Evolutionary conservation across 2,329 filamentous ascomycete species (phyloP).

Genomic region (Plectosphaerella plurivora): DNA sequence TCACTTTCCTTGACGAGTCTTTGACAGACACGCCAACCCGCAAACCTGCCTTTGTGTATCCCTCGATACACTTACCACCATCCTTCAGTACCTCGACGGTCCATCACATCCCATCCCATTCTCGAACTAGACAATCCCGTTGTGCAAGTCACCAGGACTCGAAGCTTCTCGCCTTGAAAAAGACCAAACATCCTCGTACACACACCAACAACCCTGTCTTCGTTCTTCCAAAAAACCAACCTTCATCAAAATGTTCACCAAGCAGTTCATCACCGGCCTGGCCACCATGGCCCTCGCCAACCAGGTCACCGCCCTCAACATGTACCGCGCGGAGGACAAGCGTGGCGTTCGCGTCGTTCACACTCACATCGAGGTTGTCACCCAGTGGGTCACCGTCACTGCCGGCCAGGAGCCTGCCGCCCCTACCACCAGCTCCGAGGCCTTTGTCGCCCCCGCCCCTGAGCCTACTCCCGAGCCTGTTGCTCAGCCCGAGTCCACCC

Average conservation of each 20-base stretch:
- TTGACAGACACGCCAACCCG: conserved; percentile 40
- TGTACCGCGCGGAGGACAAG: conserved; percentile 33
- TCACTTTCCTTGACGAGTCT: conserved; percentile 41
- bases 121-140: background rate
- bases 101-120: background rate
- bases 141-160: background rate
- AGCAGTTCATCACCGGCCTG: conserved; percentile 32
- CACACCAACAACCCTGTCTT: conserved; percentile 7
- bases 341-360: conserved; percentile 23
- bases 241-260: conserved; percentile 35
- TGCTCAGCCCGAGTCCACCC: background rate
- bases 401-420: conserved; percentile 19
- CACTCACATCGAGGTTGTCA: conserved; percentile 28
- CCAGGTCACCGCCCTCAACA: conserved; percentile 36
- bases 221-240: conserved; percentile 6
- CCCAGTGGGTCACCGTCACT: conserved; percentile 36
- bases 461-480: background rate
- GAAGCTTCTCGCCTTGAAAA: background rate
- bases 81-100: conserved; percentile 7
- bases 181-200: background rate
- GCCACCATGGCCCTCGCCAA: conserved; percentile 38
- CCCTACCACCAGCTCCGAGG: conserved; percentile 7
- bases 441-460: conserved; percentile 6
- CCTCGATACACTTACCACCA: conserved; percentile 5
- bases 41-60: conserved; percentile 10